These are phyloP conservation scores for Blumeria hordei DNA, from an alignment of 2,329 filamentous ascomycete genomes.

Conservation along the genomic window DNA sequence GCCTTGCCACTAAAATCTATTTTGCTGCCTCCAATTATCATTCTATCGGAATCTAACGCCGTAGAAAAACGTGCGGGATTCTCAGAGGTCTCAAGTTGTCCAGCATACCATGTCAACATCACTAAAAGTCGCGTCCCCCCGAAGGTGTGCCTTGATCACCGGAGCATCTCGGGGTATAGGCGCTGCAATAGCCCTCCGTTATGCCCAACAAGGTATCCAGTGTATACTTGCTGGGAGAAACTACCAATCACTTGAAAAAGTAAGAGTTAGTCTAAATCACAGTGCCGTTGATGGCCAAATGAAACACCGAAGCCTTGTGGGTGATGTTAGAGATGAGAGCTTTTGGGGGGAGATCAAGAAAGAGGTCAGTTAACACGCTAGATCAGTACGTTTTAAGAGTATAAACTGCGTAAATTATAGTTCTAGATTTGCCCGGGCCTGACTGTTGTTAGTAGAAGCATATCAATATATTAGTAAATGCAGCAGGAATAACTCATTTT, in stretches of 20 bases:
- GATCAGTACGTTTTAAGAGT: too few relatives aligned
- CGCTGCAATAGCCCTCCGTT: conserved; percentile 37
- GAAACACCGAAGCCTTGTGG: conserved; percentile 8
- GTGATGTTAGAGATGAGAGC: conserved; percentile 11
- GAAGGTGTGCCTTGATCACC: conserved; percentile 29
- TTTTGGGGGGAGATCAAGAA: conserved; percentile 11
- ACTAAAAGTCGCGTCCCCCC: too few relatives aligned
- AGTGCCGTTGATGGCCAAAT: background rate
- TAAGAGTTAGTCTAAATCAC: conserved; percentile 12
- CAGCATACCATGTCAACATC: too few relatives aligned
- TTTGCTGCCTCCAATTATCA: too few relatives aligned
- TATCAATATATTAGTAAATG: conserved; percentile 47
- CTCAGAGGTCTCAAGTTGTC: too few relatives aligned
- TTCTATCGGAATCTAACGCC: too few relatives aligned
- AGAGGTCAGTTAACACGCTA: conserved; percentile 6
- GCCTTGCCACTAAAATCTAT: too few relatives aligned
- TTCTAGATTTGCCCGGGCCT: background rate
- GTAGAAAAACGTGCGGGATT: too few relatives aligned
- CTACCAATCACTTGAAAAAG: conserved; percentile 40
- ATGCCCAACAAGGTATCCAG: conserved; percentile 34
- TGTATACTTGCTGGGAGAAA: conserved; percentile 37
- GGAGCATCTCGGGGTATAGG: conserved; percentile 52
- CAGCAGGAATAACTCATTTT: conserved; percentile 47
- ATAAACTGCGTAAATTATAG: too few relatives aligned
- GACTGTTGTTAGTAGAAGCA: conserved; percentile 6